These are phyloP conservation scores for Ilyonectria sp. DNA, from an alignment of 2,329 filamentous ascomycete genomes.

Conservation along the genomic window DNA sequence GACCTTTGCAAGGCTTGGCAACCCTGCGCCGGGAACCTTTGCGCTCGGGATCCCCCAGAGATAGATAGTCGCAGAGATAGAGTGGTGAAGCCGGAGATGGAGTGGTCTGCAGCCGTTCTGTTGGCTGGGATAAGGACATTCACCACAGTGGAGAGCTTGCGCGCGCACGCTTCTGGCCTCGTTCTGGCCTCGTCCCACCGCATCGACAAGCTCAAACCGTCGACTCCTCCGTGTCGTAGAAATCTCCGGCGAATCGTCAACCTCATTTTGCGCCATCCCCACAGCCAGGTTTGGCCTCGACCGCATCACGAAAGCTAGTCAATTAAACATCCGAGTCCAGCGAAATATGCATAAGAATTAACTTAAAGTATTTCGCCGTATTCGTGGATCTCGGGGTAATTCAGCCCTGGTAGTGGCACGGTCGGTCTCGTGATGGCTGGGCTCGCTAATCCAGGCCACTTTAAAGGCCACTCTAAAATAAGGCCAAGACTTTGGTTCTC, in stretches of 20 bases:
- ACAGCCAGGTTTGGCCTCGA: background rate
- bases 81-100: background rate
- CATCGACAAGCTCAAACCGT: background rate
- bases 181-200: background rate
- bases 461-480: background rate
- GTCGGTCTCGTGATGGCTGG: no score
- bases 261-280: background rate
- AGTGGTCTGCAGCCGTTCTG: background rate
- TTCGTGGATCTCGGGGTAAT: no score
- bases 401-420: no score
- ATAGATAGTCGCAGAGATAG: background rate
- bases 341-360: no score
- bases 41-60: background rate
- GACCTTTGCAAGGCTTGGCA: conserved; percentile 32
- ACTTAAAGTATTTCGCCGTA: no score
- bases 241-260: background rate
- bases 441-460: background rate
- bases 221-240: background rate
- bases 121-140: background rate
- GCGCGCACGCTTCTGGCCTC: background rate
- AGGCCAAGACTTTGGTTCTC: background rate
- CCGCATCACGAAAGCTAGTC: background rate
- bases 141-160: background rate
- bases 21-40: conserved; percentile 7
- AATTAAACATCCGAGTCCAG: no score